A percentile compares a stretch with the other conserved stretches of the same genome.
Conservation (phyloP, 345 rosid species). For the Microthlaspi erraticum region DNA sequence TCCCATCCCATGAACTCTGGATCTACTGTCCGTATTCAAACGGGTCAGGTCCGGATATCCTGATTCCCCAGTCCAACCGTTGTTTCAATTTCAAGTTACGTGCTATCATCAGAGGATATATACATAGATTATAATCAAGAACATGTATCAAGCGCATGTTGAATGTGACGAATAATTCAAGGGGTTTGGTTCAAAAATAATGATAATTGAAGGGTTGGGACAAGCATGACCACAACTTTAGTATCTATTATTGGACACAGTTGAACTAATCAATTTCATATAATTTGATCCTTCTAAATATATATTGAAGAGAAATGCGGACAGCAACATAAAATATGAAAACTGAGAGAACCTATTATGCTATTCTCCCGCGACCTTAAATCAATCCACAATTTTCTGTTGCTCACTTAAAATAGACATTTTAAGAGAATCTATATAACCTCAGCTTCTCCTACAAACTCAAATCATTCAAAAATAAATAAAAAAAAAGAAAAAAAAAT, state of each 20-base stretch:
- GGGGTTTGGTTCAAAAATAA: background rate
- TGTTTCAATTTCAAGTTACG: conserved; percentile 11
- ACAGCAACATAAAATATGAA: conserved; percentile 10
- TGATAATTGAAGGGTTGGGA: conserved; percentile 2
- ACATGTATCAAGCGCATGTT: conserved; percentile 5
- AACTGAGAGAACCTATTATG: conserved; percentile 17
- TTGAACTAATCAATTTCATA: conserved; percentile 9
- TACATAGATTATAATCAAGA: background rate
- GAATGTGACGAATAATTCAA: conserved; percentile 22
- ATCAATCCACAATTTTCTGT: conserved; percentile 27
- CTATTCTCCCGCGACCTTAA: conserved; percentile 31
- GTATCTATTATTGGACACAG: background rate
- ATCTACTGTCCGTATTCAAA: no score
- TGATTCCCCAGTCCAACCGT: background rate
- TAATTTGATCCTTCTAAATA: conserved; percentile 18
- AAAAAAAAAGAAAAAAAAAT: background rate
- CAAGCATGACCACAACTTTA: background rate
- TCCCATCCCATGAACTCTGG: no score
- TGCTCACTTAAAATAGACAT: conserved; percentile 23
- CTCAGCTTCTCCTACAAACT: background rate
- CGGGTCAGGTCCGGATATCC: no score
- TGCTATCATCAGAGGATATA: background rate
- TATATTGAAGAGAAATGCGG: conserved; percentile 39
- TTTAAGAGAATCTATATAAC: conserved; percentile 27
- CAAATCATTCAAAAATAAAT: conserved; percentile 4